Base-by-base conservation (phyloP, 176 grass and related monocot genomes). In the Canna indica region DNA sequence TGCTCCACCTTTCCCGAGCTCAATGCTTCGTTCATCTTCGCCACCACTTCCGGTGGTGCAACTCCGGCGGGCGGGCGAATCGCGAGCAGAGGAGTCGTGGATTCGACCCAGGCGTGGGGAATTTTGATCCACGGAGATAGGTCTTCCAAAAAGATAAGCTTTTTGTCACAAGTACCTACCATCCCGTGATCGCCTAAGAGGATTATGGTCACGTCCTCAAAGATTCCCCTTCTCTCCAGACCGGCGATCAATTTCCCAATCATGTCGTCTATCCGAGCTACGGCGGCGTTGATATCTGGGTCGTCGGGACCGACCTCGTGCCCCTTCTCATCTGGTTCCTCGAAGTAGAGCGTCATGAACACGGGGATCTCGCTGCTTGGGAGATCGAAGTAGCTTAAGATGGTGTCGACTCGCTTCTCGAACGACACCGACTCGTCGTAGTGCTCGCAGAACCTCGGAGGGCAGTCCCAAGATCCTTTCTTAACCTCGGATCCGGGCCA, bases 281-380 rank as follows among this genome's bases (percentile, higher is more conserved):
- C 94, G 0, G 86, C 89, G 22, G 74, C 86, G 0, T 84, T 90
- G 79, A 99, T 28, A 47, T 79, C 73, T 0, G 94, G 89, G 48
- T 99, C 89, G 20, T 99, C 94, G 8, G 94, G 84, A 18, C 94
- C 89, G 8, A 93, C 86, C 77, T 87, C 75, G 80, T 99, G 94
- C 32, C 94, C 94, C 81, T 93, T 84, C 64, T 93, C 78, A 84
- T 99, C 86, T 24, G 94, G 94, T 61, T 99, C 94, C 76, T 93
- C 94, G 6, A 93, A 99, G 75, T 99, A 99, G 0, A 99, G 89
- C 4, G 94, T 90, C 22, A 93, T 42, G 46, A 99, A 73, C 74
- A 83, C 84, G 0, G 94, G 94, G 50, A 93, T 85, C 36, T 93
- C 78, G n/a, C 80, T 57, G 33, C 3, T 16, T 0, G 89, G 86